These are phyloP conservation scores for Primulina eburnea DNA, from an alignment of 257 asterid genomes.

Conservation along the genomic window DNA sequence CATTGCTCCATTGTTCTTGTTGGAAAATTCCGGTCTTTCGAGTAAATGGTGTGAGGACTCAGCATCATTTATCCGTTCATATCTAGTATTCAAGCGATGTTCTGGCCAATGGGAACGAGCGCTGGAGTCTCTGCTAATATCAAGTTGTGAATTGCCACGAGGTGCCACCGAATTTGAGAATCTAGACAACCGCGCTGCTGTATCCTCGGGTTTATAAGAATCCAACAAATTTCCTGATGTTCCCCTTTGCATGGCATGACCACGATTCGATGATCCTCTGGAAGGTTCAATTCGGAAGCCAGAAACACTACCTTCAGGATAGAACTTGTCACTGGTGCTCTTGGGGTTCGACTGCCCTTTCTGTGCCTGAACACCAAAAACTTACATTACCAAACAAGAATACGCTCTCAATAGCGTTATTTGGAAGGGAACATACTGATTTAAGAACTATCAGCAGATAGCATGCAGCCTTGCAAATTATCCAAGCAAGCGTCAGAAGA, in stretches of 20 bases:
- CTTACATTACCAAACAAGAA: not conserved
- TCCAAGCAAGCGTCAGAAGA: not conserved
- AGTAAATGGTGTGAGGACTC: constrained; percentile 62
- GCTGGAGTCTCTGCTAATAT: constrained; percentile 51
- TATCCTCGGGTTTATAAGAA: constrained; percentile 46
- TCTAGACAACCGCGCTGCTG: constrained; percentile 56
- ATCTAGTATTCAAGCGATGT: constrained; percentile 31
- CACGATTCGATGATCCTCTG: constrained; percentile 32
- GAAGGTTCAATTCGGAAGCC: constrained; percentile 49
- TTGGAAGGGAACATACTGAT: constrained; percentile 2
- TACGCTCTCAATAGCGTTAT: constrained; percentile 7
- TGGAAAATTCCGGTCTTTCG: constrained; percentile 42
- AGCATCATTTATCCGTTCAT: constrained; percentile 41
- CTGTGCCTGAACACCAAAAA: constrained; percentile 43
- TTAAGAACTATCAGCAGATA: not conserved
- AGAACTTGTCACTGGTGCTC: constrained; percentile 54
- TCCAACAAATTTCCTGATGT: constrained; percentile 37
- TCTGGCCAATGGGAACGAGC: constrained; percentile 48
- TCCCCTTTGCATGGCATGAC: constrained; percentile 35
- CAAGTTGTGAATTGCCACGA: constrained; percentile 56
- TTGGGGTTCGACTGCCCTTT: constrained; percentile 48
- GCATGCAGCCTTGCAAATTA: not conserved
- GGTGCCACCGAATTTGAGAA: constrained; percentile 78
- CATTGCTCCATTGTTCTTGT: constrained; percentile 44
- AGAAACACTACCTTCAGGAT: constrained; percentile 47